phyloP scores from a whole-genome alignment of 257 asterid species.

The Nicotiana noctiflora region DNA sequence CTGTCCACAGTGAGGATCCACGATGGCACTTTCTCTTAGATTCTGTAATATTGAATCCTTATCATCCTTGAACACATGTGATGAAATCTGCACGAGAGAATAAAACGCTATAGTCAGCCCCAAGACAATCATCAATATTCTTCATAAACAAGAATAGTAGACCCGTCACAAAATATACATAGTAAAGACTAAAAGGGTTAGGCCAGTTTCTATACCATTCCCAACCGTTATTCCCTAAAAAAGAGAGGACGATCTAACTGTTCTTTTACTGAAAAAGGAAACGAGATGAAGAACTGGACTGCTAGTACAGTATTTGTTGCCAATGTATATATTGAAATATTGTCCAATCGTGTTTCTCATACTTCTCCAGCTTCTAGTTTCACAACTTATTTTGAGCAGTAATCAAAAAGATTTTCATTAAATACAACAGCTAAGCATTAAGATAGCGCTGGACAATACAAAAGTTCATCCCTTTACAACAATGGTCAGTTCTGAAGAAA shows the following conservation, averaged over 20 bases:
- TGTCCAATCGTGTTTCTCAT: background rate
- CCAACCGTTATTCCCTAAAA: too few species aligned
- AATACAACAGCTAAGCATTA: background rate
- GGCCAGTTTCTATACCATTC: too few species aligned
- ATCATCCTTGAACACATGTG: slow-evolving; percentile 34
- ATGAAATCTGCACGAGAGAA: slow-evolving; percentile 33
- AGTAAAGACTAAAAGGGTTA: background rate
- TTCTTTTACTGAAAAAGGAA: background rate
- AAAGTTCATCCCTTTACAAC: background rate
- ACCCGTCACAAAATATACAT: background rate
- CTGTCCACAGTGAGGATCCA: slow-evolving; percentile 68
- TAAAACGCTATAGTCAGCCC: background rate
- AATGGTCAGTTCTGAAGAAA: background rate
- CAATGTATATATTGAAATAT: background rate
- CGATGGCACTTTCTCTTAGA: slow-evolving; percentile 49
- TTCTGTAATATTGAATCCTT: slow-evolving; percentile 41
- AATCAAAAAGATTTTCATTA: background rate
- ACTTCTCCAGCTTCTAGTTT: background rate
- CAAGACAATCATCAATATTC: background rate
- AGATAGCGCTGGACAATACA: background rate
- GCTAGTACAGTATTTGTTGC: background rate
- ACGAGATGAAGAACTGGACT: background rate
- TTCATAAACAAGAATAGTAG: background rate
- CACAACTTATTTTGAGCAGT: background rate
- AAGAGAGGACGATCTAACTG: background rate